Evolutionary conservation across 2,329 filamentous ascomycete species (phyloP).

Genomic region (Corynespora cassiicola): DNA sequence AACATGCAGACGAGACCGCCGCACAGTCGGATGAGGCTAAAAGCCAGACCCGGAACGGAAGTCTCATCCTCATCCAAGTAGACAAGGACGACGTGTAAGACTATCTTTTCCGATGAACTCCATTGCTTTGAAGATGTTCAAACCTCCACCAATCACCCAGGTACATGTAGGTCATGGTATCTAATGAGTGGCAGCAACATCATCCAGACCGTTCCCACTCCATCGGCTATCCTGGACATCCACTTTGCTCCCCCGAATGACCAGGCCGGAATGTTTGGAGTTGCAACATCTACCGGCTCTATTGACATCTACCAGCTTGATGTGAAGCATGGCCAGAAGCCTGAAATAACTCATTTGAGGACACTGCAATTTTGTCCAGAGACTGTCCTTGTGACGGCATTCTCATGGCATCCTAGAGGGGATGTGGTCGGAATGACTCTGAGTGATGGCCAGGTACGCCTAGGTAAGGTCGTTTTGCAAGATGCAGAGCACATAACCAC

Average conservation of each 20-base stretch:
- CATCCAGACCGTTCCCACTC: constrained; percentile 66
- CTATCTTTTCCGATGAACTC: too few species aligned
- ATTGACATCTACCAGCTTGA: constrained; percentile 68
- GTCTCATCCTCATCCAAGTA: constrained; percentile 71
- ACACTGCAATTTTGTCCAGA: constrained; percentile 60
- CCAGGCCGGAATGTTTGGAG: constrained; percentile 64
- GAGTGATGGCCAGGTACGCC: constrained; percentile 67
- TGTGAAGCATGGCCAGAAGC: constrained; percentile 6
- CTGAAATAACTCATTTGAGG: constrained; percentile 44
- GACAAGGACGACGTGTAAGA: constrained; percentile 64
- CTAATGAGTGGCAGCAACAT: constrained; percentile 43
- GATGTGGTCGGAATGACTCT: constrained; percentile 73
- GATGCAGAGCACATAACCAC: constrained; percentile 19
- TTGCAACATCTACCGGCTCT: constrained; percentile 78
- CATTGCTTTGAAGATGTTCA: constrained; percentile 6
- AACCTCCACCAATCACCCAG: too few species aligned
- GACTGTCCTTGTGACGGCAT: constrained; percentile 71
- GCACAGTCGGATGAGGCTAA: constrained; percentile 34
- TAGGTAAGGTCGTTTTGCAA: constrained; percentile 40
- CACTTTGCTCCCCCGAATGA: constrained; percentile 70
- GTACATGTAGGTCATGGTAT: too few species aligned
- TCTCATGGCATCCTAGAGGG: constrained; percentile 71
- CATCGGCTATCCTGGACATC: constrained; percentile 82
- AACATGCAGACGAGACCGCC: constrained; percentile 32
- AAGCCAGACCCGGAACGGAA: constrained; percentile 73